Conservation (phyloP, 176 grass and related monocot species). For the Paspalum notatum region DNA sequence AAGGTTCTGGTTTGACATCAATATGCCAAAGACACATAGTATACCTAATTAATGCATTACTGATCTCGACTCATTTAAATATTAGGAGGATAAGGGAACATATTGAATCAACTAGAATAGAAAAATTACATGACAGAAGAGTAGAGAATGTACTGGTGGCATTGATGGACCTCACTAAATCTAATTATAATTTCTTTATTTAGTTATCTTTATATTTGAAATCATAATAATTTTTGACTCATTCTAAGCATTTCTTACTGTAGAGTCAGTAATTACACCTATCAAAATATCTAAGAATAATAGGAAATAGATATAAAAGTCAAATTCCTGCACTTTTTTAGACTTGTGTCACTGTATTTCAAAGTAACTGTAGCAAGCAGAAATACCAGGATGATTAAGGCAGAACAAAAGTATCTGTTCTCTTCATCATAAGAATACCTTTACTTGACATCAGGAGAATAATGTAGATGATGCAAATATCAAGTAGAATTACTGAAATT, state of each 20-base stretch:
- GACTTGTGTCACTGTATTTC: not conserved
- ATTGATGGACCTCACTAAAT: not conserved
- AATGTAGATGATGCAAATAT: not conserved
- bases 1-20: not conserved
- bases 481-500: not conserved
- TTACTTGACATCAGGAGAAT: constrained; percentile 19
- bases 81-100: not conserved
- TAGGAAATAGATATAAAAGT: not conserved
- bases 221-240: not conserved
- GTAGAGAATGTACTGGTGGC: not conserved
- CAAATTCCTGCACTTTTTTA: not conserved
- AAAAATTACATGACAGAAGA: constrained; percentile 3
- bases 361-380: constrained; percentile 17
- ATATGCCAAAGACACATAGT: not conserved
- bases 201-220: not conserved
- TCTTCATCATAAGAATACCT: not conserved
- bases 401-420: not conserved
- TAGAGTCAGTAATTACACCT: not conserved
- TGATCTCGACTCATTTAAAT: not conserved
- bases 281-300: not conserved
- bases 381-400: not conserved
- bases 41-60: not conserved
- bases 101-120: not conserved
- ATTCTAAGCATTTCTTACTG: not conserved
- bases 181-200: not conserved